Evolutionary conservation across 495 filamentous ascomycete genomes (phyloP).

Genomic region (Penicillium daleae): DNA sequence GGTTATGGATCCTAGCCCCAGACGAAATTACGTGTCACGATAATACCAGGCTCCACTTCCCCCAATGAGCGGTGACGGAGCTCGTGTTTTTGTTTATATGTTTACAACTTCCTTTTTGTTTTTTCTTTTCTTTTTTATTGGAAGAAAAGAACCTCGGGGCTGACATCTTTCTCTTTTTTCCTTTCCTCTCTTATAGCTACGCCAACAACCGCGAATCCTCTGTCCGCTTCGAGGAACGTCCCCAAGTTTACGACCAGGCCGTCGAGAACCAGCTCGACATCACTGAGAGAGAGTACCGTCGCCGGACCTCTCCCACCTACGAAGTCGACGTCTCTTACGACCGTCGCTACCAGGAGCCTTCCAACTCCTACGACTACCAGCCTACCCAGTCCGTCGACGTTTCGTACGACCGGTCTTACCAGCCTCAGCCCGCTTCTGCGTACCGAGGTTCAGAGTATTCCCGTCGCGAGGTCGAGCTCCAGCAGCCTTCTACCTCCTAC

Average conservation of each 20-base stretch:
- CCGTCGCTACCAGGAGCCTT: conserved; percentile 46
- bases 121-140: conserved; percentile 9
- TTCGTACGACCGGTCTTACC: conserved; percentile 37
- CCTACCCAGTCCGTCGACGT: conserved; percentile 29
- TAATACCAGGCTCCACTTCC: conserved; percentile 29
- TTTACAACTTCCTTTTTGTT: conserved; percentile 24
- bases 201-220: conserved; percentile 58
- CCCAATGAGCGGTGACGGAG: conserved; percentile 39
- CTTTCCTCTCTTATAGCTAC: conserved; percentile 45
- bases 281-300: conserved; percentile 83
- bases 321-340: conserved; percentile 63
- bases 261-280: conserved; percentile 71
- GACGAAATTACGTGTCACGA: conserved; percentile 43
- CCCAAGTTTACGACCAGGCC: conserved; percentile 55
- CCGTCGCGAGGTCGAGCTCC: conserved; percentile 51
- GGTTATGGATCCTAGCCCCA: conserved; percentile 35
- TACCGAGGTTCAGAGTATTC: conserved; percentile 36
- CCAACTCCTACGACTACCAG: conserved; percentile 38
- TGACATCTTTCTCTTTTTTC: conserved; percentile 31
- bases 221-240: conserved; percentile 57
- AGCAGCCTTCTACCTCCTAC: conserved; percentile 52
- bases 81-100: conserved; percentile 37
- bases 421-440: conserved; percentile 32
- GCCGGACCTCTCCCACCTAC: conserved; percentile 72
- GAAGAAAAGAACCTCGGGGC: conserved; percentile 15